Evolutionary conservation across 2,329 filamentous ascomycete species (phyloP), one percentile per base, ranked within the genome.

Genomic region (Dothiorella sarmentorum): DNA sequence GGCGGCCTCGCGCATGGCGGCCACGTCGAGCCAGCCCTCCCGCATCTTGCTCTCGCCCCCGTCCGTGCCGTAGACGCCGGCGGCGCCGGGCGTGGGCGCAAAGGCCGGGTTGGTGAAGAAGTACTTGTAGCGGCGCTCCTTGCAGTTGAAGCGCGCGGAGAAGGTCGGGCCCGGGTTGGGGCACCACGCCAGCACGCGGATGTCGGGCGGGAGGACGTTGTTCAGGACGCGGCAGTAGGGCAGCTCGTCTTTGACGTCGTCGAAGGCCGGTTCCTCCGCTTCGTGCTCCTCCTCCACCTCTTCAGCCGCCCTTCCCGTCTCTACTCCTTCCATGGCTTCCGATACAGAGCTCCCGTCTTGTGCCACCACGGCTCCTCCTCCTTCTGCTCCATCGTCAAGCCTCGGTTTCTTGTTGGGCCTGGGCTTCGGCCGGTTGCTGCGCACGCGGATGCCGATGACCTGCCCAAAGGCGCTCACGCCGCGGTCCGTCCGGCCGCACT

Each of bases 391-490:
- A n/a, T 63, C 58, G n/a, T 61, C 40, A 29, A 57, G 52, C 26
- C 61, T 51, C 33, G 58, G 4, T 42, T 56, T 56, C 31, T 58
- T 57, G 26, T 45, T 56, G 58, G 15, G 51, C 55, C 60, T 69
- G 22, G 66, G 74, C 53, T 87, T 68, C 1, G 90, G 90, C 64
- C 83, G 78, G 66, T 88, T 89, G 73, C 92, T 97, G 69, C 93
- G 81, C 15, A 99, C 86, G 58, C 88, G 79, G 38, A 99, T 76
- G 0, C 86, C 89, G 68, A 99, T 85, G 59, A 99, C 94, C 77
- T 99, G 94, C 0, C 94, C 94, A 76, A 99, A 99, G 3, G 94
- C 92, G 73, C 91, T 97, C 33, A 99, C 94, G 11, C 94, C 94
- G 56, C 86, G 82, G 71, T 99, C 94, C 17, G 94, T 99, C 62